A percentile compares a stretch with the other conserved stretches of the same genome.
Conservation (phyloP, 2,329 filamentous ascomycete species). For the Aureobasidium leucospermi region DNA sequence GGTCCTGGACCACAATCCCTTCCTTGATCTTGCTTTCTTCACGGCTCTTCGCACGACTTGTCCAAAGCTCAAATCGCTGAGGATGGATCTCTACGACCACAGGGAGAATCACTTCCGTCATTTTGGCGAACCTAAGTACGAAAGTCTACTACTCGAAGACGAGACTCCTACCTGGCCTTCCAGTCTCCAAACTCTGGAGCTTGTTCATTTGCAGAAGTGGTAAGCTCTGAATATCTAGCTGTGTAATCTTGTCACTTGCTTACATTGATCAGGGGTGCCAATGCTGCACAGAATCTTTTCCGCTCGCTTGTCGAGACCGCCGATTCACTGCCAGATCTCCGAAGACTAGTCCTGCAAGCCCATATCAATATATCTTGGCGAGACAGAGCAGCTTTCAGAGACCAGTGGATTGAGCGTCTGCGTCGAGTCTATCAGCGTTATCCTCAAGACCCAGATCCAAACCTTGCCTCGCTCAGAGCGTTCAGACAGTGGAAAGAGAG, state of each 20-base stretch:
- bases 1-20: slow-evolving; percentile 69
- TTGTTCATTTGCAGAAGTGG: slow-evolving; percentile 73
- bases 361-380: slow-evolving; percentile 77
- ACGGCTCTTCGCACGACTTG: slow-evolving; percentile 59
- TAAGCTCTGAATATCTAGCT: background rate
- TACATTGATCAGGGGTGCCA: slow-evolving; percentile 34
- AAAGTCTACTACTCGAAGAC: slow-evolving; percentile 52
- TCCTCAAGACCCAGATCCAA: slow-evolving; percentile 35
- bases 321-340: slow-evolving; percentile 56
- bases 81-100: slow-evolving; percentile 59
- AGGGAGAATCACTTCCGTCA: slow-evolving; percentile 60
- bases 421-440: slow-evolving; percentile 57
- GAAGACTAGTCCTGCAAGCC: slow-evolving; percentile 63
- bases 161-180: slow-evolving; percentile 74
- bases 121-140: slow-evolving; percentile 64
- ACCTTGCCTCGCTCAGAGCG: slow-evolving; percentile 37
- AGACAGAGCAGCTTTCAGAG: slow-evolving; percentile 69
- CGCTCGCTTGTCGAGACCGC: slow-evolving; percentile 69
- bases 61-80: slow-evolving; percentile 61
- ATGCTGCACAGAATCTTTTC: slow-evolving; percentile 69
- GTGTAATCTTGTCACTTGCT: background rate
- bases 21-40: slow-evolving; percentile 68
- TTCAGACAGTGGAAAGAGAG: slow-evolving; percentile 34
- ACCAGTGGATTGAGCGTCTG: slow-evolving; percentile 67
- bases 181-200: slow-evolving; percentile 61